Base-by-base conservation (phyloP, 225 moss, liverwort and hornwort genomes). In the Pseudisothecium myosuroides region DNA sequence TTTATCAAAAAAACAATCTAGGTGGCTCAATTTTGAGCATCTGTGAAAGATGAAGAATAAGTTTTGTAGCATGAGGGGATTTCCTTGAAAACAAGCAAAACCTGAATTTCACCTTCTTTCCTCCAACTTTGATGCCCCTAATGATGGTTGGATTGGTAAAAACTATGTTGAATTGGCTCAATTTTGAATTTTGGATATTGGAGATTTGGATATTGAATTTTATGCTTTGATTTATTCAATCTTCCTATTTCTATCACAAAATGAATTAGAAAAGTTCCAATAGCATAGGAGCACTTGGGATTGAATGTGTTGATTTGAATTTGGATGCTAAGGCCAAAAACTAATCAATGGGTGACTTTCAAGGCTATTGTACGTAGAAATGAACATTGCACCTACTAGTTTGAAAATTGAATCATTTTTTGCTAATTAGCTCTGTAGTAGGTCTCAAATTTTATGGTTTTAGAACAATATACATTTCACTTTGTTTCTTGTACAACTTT, bases 61-160 rank as follows among this genome's bases (percentile, higher is more conserved):
- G 14, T 14, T 24, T 39, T 69, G 14, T 24, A 0, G 4, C 1
- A 0, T 69, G 4, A 37, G 0, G 0, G 4, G 7, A 24, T 7
- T 7, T 68, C 68, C 2, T 68, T n/a, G 7, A 68, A n/a, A n/a
- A 4, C 1, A 69, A 2, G 17, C 4, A 69, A 68, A 36, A 68
- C 7, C 0, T n/a, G 0, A 68, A 22, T 22, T 68, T n/a, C n/a
- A 68, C 6, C 7, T 7, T 12, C n/a, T 13, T 13, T 37, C 37
- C 4, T 22, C 7, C 4, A 68, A n/a, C 5, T 68, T 4, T n/a
- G 4, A 22, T 69, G 69, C 13, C 13, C 23, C 13, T 69, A 74
- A 11, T 11, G 11, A 74, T 74, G 31, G 4, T 45, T 47, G 47
- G 4, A 31, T 17, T 31, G 4, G 7, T 11, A 16, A 45, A 74